Evolutionary conservation across 768 basidiomycete genomes (phyloP).

Genomic region (Lactifluus echinatus): DNA sequence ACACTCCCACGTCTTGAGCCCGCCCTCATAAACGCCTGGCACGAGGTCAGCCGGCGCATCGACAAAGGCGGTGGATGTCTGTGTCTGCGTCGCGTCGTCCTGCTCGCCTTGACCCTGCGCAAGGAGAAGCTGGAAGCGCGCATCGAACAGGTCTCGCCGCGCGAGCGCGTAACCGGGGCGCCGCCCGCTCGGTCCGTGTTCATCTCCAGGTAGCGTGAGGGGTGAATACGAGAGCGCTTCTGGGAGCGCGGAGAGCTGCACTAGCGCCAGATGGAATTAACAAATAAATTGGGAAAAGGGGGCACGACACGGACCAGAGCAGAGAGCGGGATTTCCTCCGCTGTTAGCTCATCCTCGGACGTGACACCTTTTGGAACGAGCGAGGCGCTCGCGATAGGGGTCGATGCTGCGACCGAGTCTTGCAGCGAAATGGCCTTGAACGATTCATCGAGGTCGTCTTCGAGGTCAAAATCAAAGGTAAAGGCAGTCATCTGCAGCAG

Average conservation of each 20-base stretch:
- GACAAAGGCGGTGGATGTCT: constrained; percentile 43
- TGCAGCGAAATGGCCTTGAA: constrained; percentile 7
- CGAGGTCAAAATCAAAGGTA: constrained; percentile 63
- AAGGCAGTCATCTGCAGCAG: constrained; percentile 27
- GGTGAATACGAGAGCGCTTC: constrained; percentile 75
- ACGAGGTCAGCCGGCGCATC: constrained; percentile 86
- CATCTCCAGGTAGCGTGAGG: constrained; percentile 36
- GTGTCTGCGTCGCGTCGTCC: not conserved
- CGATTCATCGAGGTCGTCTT: constrained; percentile 31
- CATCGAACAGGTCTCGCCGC: constrained; percentile 89
- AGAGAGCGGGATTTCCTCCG: constrained; percentile 18
- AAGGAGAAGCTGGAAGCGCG: constrained; percentile 87
- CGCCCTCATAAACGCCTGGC: constrained; percentile 90
- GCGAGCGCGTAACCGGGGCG: constrained; percentile 33
- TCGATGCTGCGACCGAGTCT: not conserved
- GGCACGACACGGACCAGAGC: constrained; percentile 26
- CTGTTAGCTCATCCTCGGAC: not conserved
- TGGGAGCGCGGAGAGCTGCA: constrained; percentile 63
- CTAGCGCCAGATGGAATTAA: constrained; percentile 14
- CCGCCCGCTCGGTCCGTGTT: no score
- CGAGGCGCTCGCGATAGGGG: not conserved
- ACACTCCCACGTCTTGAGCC: constrained; percentile 97
- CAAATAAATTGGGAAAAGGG: not conserved
- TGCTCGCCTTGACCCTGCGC: constrained; percentile 32
- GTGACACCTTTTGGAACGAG: not conserved